phyloP scores from a whole-genome alignment of 305 asterid species.

The Solanum hybrid region DNA sequence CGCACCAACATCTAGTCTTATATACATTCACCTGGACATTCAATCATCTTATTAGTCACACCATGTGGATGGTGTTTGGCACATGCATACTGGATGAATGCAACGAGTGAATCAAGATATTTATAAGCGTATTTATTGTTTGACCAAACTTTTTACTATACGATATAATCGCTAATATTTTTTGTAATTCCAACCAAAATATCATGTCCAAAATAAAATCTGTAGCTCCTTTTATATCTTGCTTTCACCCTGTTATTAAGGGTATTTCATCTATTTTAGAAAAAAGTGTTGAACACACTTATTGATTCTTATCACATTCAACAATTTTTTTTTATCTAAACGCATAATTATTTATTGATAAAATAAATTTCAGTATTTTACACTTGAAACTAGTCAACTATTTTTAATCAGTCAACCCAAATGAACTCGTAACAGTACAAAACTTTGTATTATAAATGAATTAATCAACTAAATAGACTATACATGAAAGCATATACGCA shows the following conservation, averaged over 20 bases:
- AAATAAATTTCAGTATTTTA: not conserved
- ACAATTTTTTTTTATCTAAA: not conserved
- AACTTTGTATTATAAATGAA: too few relatives aligned
- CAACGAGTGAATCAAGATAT: not conserved
- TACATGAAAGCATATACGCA: not conserved
- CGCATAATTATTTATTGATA: not conserved
- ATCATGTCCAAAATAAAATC: too few relatives aligned
- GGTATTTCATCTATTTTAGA: not conserved
- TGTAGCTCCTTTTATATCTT: too few relatives aligned
- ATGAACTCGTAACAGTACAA: too few relatives aligned
- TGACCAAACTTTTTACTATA: too few relatives aligned
- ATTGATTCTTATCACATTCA: too few relatives aligned
- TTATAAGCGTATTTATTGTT: too few relatives aligned
- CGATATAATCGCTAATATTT: too few relatives aligned
- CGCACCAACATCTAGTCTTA: not conserved
- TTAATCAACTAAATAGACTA: not conserved
- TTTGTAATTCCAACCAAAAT: too few relatives aligned
- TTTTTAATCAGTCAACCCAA: too few relatives aligned
- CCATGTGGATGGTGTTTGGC: not conserved
- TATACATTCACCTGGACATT: not conserved
- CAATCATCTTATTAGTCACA: not conserved
- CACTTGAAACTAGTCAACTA: too few relatives aligned
- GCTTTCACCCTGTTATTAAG: too few relatives aligned
- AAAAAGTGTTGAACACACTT: not conserved
- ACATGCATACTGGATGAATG: not conserved